Evolutionary conservation across 1,284 basidiomycete species (phyloP).

Genomic region (Cerioporus squamosus): DNA sequence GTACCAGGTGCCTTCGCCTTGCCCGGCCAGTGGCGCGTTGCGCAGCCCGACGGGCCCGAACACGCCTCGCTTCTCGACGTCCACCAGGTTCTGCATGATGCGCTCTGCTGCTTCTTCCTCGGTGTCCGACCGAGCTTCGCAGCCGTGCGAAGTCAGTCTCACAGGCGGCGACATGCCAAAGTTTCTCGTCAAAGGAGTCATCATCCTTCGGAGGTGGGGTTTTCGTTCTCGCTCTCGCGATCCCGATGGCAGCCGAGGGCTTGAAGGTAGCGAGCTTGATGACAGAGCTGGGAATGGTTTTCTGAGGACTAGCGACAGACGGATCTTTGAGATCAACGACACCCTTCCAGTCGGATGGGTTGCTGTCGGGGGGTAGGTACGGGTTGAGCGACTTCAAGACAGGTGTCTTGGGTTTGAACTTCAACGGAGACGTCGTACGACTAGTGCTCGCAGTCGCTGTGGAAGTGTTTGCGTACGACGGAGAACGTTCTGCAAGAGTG

Average conservation of each 20-base stretch:
- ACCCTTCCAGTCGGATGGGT: conserved; percentile 69
- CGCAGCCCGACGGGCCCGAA: conserved; percentile 20
- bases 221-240: conserved; percentile 27
- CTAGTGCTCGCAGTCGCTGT: conserved; percentile 21
- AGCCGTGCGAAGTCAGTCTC: conserved; percentile 78
- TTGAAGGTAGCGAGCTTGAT: conserved; percentile 24
- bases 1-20: conserved; percentile 10
- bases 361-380: conserved; percentile 56
- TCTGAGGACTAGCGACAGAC: conserved; percentile 41
- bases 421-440: conserved; percentile 42
- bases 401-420: conserved; percentile 59
- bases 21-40: neutral
- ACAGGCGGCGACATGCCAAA: conserved; percentile 88
- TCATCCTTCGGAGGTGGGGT: conserved; percentile 36
- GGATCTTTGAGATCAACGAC: conserved; percentile 76
- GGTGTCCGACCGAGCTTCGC: conserved; percentile 64
- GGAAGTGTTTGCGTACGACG: conserved; percentile 41
- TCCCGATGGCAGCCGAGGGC: conserved; percentile 9
- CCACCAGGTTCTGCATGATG: conserved; percentile 64
- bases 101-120: conserved; percentile 65
- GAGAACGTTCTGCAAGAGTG: conserved; percentile 53
- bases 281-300: conserved; percentile 33
- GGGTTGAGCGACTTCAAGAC: conserved; percentile 62
- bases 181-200: conserved; percentile 56
- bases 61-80: conserved; percentile 28